Conservation (phyloP, 257 asterid species). For the Scutellaria minor region DNA sequence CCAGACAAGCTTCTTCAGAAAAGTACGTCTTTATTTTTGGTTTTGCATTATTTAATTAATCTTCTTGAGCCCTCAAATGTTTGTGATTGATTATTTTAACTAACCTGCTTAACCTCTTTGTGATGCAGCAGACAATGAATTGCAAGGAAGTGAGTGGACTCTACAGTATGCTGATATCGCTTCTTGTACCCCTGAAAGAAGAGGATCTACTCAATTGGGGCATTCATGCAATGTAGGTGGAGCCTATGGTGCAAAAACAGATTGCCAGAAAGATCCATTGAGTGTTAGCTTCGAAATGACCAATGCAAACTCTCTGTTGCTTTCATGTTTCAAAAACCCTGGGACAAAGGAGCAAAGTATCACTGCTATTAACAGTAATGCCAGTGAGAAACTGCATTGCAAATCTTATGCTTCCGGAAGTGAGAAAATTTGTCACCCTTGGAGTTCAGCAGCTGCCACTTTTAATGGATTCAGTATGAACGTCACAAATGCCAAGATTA, state of each 20-base stretch:
- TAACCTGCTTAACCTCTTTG: constrained; percentile 24
- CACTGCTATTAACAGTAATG: constrained; percentile 33
- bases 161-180: constrained; percentile 33
- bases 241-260: constrained; percentile 38
- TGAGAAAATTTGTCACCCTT: constrained; percentile 41
- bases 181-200: constrained; percentile 39
- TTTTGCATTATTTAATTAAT: background rate
- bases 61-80: constrained; percentile 16
- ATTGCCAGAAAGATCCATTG: constrained; percentile 32
- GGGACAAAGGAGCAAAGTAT: constrained; percentile 28
- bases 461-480: constrained; percentile 31
- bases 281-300: constrained; percentile 31
- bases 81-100: constrained; percentile 18
- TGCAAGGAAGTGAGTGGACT: constrained; percentile 39
- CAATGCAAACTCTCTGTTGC: constrained; percentile 35
- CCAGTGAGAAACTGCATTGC: constrained; percentile 27
- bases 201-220: constrained; percentile 39
- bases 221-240: constrained; percentile 35
- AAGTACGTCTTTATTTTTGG: constrained; percentile 38
- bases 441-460: constrained; percentile 33
- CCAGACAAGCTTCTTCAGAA: constrained; percentile 39
- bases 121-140: constrained; percentile 43
- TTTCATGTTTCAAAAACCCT: constrained; percentile 35
- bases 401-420: constrained; percentile 36
- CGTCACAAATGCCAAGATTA: constrained; percentile 33